Evolutionary conservation across 2,329 filamentous ascomycete genomes (phyloP).

Genomic region (Phialophora chinensis): DNA sequence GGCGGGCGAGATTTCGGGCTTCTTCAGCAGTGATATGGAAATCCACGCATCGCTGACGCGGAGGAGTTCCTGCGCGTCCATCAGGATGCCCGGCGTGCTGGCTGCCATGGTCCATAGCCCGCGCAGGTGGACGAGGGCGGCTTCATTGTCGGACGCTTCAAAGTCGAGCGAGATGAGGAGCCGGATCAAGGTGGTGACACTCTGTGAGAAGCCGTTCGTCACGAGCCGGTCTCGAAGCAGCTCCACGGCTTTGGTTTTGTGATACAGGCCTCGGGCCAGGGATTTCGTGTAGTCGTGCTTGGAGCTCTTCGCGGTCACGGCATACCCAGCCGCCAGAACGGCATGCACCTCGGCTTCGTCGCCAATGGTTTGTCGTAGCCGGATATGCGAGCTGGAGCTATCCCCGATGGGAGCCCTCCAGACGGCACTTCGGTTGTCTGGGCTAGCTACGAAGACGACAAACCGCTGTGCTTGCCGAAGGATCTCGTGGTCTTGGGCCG

Average conservation of each 20-base stretch:
- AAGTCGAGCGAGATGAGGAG: slow-evolving; percentile 30
- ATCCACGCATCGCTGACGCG: slow-evolving; percentile 29
- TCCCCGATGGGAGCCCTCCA: slow-evolving; percentile 29
- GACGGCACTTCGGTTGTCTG: slow-evolving; percentile 23
- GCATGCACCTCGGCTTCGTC: slow-evolving; percentile 28
- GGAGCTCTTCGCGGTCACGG: slow-evolving; percentile 10
- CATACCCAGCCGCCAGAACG: slow-evolving; percentile 26
- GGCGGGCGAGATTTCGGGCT: slow-evolving; percentile 24
- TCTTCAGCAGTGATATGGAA: slow-evolving; percentile 23
- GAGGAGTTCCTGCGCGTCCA: slow-evolving; percentile 23
- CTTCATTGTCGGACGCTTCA: slow-evolving; percentile 15
- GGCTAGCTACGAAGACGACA: slow-evolving; percentile 24
- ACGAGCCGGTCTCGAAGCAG: slow-evolving; percentile 22
- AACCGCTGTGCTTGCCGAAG: slow-evolving; percentile 26
- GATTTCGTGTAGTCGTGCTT: slow-evolving; percentile 4
- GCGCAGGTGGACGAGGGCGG: slow-evolving; percentile 24
- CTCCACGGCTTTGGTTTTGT: slow-evolving; percentile 25
- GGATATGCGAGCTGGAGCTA: slow-evolving; percentile 22
- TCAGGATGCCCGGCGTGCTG: slow-evolving; percentile 14
- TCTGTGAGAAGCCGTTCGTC: slow-evolving; percentile 16
- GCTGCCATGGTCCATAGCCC: slow-evolving; percentile 25
- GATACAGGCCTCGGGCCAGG: slow-evolving; percentile 7
- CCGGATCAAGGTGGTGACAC: slow-evolving; percentile 24
- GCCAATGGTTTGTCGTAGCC: slow-evolving; percentile 14
- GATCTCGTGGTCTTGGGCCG: slow-evolving; percentile 24